A percentile compares a stretch with the other conserved stretches of the same genome.
phyloP scores from a whole-genome alignment of 257 asterid species.

The Nicotiana tomentosiformis region DNA sequence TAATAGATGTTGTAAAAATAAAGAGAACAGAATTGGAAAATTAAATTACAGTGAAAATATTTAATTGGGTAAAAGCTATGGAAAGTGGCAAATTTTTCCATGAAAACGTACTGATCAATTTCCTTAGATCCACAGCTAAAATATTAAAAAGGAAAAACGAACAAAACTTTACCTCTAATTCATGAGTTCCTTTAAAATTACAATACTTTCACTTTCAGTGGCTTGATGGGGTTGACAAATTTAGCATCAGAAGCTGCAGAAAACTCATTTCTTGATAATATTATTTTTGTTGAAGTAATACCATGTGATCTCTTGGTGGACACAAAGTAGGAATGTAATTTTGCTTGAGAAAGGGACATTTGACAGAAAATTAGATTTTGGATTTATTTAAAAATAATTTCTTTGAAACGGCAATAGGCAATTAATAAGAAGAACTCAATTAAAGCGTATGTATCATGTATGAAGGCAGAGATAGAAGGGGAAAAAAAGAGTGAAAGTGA shows the following conservation, averaged over 20 bases:
- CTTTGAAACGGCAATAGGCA: no score
- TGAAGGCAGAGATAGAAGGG: no score
- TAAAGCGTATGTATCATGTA: no score
- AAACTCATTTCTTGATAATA: slow-evolving; percentile 28
- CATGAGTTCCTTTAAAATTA: neutral
- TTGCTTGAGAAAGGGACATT: no score
- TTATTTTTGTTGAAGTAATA: slow-evolving; percentile 15
- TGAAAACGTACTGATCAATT: neutral
- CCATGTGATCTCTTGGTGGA: slow-evolving; percentile 55
- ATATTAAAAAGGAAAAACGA: neutral
- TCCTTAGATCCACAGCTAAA: neutral
- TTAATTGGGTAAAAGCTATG: no score
- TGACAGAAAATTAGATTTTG: no score
- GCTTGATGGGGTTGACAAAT: slow-evolving; percentile 11
- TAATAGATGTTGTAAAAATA: neutral
- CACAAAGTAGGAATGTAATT: no score
- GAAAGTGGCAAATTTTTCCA: no score
- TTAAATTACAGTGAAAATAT: neutral
- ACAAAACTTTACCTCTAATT: slow-evolving; percentile 6
- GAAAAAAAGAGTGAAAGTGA: no score
- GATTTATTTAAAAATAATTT: no score
- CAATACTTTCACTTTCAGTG: neutral
- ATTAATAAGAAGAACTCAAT: no score
- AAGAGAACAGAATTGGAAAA: neutral
- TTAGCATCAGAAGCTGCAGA: slow-evolving; percentile 52